Percentiles rank a stretch among this genome's conserved stretches.
Conservation (phyloP, 306 rosid genomes). For the Rosa multiflora region DNA sequence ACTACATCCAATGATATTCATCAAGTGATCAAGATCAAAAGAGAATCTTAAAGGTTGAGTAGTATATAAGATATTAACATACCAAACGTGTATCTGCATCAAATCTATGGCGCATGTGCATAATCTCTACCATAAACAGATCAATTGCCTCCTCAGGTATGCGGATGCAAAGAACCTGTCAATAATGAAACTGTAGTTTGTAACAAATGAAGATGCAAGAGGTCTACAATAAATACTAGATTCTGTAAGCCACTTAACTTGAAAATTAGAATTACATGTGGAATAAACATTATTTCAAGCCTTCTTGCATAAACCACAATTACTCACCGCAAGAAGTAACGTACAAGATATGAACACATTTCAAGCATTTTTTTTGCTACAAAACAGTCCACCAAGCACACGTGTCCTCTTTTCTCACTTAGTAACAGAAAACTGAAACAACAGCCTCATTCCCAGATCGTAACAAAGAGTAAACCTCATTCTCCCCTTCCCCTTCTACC, state of each 20-base stretch:
- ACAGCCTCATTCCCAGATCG: no score
- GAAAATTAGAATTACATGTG: not conserved
- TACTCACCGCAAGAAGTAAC: constrained; percentile 87
- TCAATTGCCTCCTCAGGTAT: constrained; percentile 88
- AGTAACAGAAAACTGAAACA: no score
- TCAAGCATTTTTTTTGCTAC: no score
- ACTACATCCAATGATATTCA: not conserved
- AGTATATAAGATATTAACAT: constrained; percentile 25
- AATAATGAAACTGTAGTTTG: constrained; percentile 17
- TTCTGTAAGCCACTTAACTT: not conserved
- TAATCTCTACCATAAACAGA: constrained; percentile 95
- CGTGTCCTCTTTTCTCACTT: no score
- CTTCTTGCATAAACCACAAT: constrained; percentile 12
- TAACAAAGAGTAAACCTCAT: not conserved
- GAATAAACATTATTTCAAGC: not conserved
- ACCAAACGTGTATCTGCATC: constrained; percentile 96
- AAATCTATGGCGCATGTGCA: constrained; percentile 98
- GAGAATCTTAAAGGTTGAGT: not conserved
- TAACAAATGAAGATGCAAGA: constrained; percentile 16
- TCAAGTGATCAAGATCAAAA: not conserved
- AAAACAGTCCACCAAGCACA: no score
- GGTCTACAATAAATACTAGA: constrained; percentile 1
- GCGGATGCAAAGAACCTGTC: constrained; percentile 78
- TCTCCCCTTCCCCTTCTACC: not conserved
- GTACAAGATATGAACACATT: no score